These are phyloP conservation scores for Halenospora varia DNA, from an alignment of 495 filamentous ascomycete genomes.

Conservation along the genomic window DNA sequence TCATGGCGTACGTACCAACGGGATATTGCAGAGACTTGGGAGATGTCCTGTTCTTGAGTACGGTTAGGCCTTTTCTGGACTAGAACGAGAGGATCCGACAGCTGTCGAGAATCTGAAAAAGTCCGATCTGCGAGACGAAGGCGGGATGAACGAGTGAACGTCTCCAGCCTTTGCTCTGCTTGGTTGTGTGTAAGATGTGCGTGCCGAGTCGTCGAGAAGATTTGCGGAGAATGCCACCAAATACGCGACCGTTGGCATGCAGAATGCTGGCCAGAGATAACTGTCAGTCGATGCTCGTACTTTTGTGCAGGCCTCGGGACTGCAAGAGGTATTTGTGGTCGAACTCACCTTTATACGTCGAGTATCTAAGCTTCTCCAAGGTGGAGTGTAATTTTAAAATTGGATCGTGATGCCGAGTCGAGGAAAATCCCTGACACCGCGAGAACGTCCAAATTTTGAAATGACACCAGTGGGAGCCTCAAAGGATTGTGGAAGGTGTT, in stretches of 20 bases:
- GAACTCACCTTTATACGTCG: conserved; percentile 14
- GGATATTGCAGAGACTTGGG: conserved; percentile 12
- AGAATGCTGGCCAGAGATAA: conserved; percentile 22
- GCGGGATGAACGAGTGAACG: conserved; percentile 30
- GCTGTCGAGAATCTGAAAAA: conserved; percentile 9
- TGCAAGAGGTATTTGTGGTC: no score
- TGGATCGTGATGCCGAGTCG: conserved; percentile 4
- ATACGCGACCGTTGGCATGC: conserved; percentile 26
- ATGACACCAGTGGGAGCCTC: background rate
- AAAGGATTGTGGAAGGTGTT: conserved; percentile 7
- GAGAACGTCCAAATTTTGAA: conserved; percentile 7
- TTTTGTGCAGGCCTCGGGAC: background rate
- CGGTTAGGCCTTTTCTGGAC: conserved; percentile 17
- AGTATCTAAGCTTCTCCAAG: conserved; percentile 3
- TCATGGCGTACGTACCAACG: conserved; percentile 18
- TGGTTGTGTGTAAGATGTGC: conserved; percentile 11
- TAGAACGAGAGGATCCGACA: conserved; percentile 12
- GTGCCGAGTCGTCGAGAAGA: conserved; percentile 16
- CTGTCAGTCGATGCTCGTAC: conserved; percentile 10
- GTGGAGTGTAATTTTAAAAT: conserved; percentile 23
- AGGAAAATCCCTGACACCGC: conserved; percentile 11
- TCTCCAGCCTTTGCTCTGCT: conserved; percentile 26
- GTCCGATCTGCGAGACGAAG: conserved; percentile 16
- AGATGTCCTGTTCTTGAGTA: conserved; percentile 4
- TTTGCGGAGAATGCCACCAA: conserved; percentile 18